Evolutionary conservation across 2,329 filamentous ascomycete genomes (phyloP).

Genomic region (Pyricularia pennisetigena): DNA sequence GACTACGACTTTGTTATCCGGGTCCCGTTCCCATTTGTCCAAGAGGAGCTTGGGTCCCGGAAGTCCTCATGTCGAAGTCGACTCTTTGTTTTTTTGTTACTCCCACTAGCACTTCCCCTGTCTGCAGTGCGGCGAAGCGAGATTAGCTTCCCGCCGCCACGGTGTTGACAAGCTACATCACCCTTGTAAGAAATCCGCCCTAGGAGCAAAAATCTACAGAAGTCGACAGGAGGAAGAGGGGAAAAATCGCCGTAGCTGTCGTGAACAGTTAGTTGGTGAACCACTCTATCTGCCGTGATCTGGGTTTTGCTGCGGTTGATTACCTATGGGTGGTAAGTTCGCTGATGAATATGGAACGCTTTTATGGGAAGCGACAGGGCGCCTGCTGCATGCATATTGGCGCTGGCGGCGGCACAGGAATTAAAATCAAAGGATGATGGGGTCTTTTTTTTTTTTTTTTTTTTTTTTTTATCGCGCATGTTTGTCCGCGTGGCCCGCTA

Average conservation of each 20-base stretch:
- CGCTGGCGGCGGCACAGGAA: background rate
- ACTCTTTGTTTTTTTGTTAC: too few relatives aligned
- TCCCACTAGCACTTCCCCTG: background rate
- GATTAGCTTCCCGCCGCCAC: slow-evolving; percentile 24
- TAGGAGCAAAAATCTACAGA: background rate
- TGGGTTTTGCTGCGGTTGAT: background rate
- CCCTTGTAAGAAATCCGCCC: background rate
- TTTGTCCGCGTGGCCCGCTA: too few relatives aligned
- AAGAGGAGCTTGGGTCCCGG: background rate
- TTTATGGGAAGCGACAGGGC: background rate
- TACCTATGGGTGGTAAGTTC: background rate
- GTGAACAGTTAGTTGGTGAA: background rate
- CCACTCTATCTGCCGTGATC: background rate
- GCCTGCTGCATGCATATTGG: background rate
- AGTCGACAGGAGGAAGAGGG: background rate
- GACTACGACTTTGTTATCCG: background rate
- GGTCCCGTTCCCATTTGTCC: background rate
- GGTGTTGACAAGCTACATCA: slow-evolving; percentile 8
- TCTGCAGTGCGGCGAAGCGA: slow-evolving; percentile 15
- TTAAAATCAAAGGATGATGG: background rate
- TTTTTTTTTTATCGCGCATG: background rate
- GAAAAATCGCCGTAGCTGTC: background rate
- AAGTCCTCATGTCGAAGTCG: background rate
- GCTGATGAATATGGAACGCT: background rate
- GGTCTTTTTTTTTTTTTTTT: slow-evolving; percentile 8